These are phyloP conservation scores for Fusarium sp. DNA, from an alignment of 2,329 filamentous ascomycete species.

Conservation along the genomic window DNA sequence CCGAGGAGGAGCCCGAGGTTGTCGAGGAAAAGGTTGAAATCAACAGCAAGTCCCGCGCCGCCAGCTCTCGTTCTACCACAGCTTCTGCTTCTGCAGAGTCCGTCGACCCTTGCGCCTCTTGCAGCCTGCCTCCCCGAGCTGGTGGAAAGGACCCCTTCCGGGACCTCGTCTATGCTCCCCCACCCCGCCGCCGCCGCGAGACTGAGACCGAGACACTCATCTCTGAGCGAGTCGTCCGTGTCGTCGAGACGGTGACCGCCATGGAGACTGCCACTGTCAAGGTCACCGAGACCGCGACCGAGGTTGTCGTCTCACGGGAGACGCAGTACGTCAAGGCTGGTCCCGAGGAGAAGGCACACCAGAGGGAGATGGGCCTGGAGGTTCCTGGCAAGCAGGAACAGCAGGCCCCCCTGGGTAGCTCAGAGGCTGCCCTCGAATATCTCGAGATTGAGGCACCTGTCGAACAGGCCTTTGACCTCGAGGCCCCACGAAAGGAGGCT, in stretches of 20 bases:
- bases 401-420: background rate
- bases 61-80: background rate
- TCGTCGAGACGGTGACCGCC: slow-evolving; percentile 52
- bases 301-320: slow-evolving; percentile 28
- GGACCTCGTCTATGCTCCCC: background rate
- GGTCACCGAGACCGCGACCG: slow-evolving; percentile 47
- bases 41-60: background rate
- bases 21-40: background rate
- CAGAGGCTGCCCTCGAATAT: background rate
- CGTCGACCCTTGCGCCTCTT: slow-evolving; percentile 40
- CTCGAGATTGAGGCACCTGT: slow-evolving; percentile 6
- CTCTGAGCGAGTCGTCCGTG: slow-evolving; percentile 43
- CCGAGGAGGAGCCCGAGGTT: background rate
- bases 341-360: slow-evolving; percentile 14
- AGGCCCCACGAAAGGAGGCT: background rate
- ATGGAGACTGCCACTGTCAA: slow-evolving; percentile 48
- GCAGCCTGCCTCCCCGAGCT: slow-evolving; percentile 24
- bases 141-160: background rate
- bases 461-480: background rate
- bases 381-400: background rate
- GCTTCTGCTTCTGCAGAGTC: slow-evolving; percentile 8
- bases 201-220: slow-evolving; percentile 31
- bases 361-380: background rate
- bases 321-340: slow-evolving; percentile 18
- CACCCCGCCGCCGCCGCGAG: slow-evolving; percentile 40